phyloP scores from a whole-genome alignment of 148 eudicot species.

The Linanthus parryae region DNA sequence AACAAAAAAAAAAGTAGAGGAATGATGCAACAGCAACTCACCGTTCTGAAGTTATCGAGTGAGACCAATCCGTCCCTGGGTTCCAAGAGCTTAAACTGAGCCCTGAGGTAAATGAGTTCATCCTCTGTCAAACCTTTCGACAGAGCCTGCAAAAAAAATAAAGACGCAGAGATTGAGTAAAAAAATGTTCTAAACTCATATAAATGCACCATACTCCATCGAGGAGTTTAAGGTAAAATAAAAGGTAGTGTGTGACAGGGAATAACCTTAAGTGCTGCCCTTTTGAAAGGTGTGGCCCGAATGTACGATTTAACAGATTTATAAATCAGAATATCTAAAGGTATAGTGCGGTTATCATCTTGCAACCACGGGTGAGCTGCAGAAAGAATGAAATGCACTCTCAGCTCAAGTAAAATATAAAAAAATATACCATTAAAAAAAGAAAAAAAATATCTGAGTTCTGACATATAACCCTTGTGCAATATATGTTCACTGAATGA shows the following conservation, averaged over 20 bases:
- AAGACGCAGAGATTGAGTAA: background rate
- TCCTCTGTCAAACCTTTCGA: conserved; percentile 83
- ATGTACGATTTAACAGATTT: conserved; percentile 68
- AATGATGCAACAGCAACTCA: conserved; percentile 21
- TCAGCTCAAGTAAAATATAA: conserved; percentile 8
- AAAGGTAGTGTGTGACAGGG: background rate
- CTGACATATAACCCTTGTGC: no score
- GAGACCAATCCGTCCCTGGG: conserved; percentile 69
- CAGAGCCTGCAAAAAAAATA: conserved; percentile 57
- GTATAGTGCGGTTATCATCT: conserved; percentile 47
- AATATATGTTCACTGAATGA: no score
- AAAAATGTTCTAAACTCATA: background rate
- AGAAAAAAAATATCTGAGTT: background rate
- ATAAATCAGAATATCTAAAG: conserved; percentile 71
- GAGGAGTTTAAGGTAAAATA: background rate
- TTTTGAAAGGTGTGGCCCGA: conserved; percentile 70
- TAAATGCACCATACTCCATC: no score
- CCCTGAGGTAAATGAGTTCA: conserved; percentile 60
- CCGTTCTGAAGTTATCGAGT: conserved; percentile 66
- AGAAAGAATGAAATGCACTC: conserved; percentile 13
- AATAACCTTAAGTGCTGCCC: conserved; percentile 74
- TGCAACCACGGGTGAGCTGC: conserved; percentile 99
- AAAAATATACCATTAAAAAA: background rate
- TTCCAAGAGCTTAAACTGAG: conserved; percentile 73
- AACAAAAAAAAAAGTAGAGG: conserved; percentile 1